Evolutionary conservation across 2,329 filamentous ascomycete species (phyloP).

Genomic region (Dendryphion nanum): DNA sequence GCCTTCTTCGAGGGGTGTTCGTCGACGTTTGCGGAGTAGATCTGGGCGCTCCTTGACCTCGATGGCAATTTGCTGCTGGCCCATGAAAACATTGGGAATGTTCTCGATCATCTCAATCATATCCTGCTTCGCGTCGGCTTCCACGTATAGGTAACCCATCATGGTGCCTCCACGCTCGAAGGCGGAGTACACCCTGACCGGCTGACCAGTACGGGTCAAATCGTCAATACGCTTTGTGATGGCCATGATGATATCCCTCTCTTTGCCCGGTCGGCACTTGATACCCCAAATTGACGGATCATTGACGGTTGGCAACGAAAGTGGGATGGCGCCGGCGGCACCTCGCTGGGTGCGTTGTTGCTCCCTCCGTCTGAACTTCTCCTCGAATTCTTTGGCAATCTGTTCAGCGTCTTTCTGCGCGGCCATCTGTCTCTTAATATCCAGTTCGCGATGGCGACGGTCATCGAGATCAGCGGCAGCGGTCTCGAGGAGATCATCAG

Average conservation of each 20-base stretch:
- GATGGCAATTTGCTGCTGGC: constrained; percentile 81
- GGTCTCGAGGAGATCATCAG: constrained; percentile 80
- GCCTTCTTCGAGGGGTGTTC: constrained; percentile 73
- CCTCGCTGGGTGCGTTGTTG: constrained; percentile 31
- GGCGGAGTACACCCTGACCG: constrained; percentile 80
- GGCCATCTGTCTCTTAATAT: constrained; percentile 84
- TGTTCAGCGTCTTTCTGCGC: constrained; percentile 90
- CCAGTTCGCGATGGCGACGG: constrained; percentile 87
- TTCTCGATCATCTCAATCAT: constrained; percentile 80
- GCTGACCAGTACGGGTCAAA: constrained; percentile 71
- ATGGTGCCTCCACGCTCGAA: constrained; percentile 89
- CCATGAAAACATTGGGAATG: constrained; percentile 85
- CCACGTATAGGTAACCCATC: constrained; percentile 93
- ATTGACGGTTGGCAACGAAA: constrained; percentile 88
- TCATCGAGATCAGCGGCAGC: constrained; percentile 82
- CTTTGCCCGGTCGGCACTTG: constrained; percentile 91
- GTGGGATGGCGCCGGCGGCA: constrained; percentile 33
- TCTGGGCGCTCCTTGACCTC: constrained; percentile 98
- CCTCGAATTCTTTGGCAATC: constrained; percentile 75
- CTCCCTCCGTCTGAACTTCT: constrained; percentile 77
- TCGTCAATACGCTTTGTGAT: constrained; percentile 90
- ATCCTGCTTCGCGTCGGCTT: constrained; percentile 83
- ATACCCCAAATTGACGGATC: constrained; percentile 96
- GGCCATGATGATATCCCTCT: constrained; percentile 82
- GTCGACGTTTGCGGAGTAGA: constrained; percentile 85